A percentile compares a stretch with the other conserved stretches of the same genome.
These are phyloP conservation scores for Phaeosphaeria sp. DNA, from an alignment of 2,329 filamentous ascomycete genomes.

Conservation along the genomic window DNA sequence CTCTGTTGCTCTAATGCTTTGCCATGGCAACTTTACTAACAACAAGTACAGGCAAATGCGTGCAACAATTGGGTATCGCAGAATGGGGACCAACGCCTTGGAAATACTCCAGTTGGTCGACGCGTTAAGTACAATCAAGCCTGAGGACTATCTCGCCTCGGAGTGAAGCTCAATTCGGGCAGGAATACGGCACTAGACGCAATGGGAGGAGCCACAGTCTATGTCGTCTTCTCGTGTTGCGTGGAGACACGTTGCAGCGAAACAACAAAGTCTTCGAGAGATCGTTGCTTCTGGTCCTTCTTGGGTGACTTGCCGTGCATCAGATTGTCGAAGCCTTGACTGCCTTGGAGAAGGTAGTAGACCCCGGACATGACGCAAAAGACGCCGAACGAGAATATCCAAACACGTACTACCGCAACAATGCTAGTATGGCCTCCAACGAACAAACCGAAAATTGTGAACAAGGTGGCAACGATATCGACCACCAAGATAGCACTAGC, in stretches of 20 bases:
- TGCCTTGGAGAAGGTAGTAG: slow-evolving; percentile 82
- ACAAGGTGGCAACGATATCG: slow-evolving; percentile 83
- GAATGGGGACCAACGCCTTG: neutral
- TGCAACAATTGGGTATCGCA: neutral
- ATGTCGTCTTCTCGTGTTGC: slow-evolving; percentile 87
- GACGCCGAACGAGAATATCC: slow-evolving; percentile 89
- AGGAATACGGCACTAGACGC: neutral
- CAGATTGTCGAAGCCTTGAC: slow-evolving; percentile 83
- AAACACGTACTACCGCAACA: slow-evolving; percentile 85
- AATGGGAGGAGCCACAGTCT: slow-evolving; percentile 41
- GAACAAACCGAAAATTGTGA: slow-evolving; percentile 87
- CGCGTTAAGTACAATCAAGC: neutral
- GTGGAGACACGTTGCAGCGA: slow-evolving; percentile 89
- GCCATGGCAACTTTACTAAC: neutral
- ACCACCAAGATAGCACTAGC: slow-evolving; percentile 78
- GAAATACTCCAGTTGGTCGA: neutral
- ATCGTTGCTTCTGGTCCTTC: slow-evolving; percentile 81
- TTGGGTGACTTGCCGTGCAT: slow-evolving; percentile 90
- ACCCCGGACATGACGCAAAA: slow-evolving; percentile 82
- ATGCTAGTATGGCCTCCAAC: slow-evolving; percentile 73
- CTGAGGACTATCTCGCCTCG: neutral
- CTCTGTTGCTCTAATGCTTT: neutral
- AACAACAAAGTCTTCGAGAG: slow-evolving; percentile 88
- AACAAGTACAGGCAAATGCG: neutral
- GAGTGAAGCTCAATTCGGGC: neutral